Percentiles rank a stretch among this genome's conserved stretches.
Conservation (phyloP, 257 asterid genomes). For the Nicotiana otophora region DNA sequence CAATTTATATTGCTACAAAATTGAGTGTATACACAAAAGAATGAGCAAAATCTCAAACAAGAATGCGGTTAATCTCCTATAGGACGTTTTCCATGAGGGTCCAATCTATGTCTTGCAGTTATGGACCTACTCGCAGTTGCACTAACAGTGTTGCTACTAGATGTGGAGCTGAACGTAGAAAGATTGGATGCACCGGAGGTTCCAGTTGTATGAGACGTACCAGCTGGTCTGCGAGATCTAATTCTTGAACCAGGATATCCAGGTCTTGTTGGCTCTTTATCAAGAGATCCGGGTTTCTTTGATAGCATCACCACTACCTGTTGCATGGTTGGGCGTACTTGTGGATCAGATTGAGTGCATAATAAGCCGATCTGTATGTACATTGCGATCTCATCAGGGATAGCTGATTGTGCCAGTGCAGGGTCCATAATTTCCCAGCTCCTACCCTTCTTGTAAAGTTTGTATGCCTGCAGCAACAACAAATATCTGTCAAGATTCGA, state of each 20-base stretch:
- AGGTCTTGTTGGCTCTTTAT: constrained; percentile 65
- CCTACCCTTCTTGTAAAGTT: constrained; percentile 67
- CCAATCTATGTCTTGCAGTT: constrained; percentile 21
- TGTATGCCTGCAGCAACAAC: constrained; percentile 52
- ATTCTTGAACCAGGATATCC: constrained; percentile 64
- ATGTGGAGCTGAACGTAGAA: constrained; percentile 39
- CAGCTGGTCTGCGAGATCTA: constrained; percentile 25
- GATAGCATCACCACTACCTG: constrained; percentile 67
- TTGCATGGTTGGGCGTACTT: constrained; percentile 69
- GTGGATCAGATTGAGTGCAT: constrained; percentile 73
- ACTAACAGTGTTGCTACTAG: constrained; percentile 30
- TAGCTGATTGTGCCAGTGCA: constrained; percentile 42
- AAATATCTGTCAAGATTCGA: background rate
- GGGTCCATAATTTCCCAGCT: constrained; percentile 67
- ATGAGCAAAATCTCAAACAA: constrained; percentile 8
- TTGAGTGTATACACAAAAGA: background rate
- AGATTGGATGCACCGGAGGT: constrained; percentile 47
- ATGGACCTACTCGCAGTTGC: constrained; percentile 36
- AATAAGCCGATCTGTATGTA: constrained; percentile 64
- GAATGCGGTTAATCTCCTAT: constrained; percentile 29
- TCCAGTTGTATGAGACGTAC: constrained; percentile 33
- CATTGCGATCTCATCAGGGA: constrained; percentile 41
- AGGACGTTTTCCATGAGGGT: constrained; percentile 52
- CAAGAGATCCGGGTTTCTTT: constrained; percentile 58
- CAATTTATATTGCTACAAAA: background rate